Conservation (phyloP, 441 rosid genomes). For the Manihot esculenta region DNA sequence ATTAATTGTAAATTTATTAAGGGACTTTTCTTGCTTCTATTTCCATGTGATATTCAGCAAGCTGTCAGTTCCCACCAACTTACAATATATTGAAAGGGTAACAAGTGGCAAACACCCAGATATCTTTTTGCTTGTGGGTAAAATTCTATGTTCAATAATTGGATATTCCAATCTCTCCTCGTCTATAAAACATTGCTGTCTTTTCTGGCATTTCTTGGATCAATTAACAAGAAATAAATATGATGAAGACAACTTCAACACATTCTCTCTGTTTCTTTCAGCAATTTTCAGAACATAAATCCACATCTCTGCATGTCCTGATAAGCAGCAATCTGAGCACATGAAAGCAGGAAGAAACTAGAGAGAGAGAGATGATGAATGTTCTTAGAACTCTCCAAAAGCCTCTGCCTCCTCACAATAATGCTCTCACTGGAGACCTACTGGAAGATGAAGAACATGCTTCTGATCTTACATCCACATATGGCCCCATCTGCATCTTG, state of each 20-base stretch:
- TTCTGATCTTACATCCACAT: conserved; percentile 29
- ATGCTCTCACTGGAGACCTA: conserved; percentile 19
- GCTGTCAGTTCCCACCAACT: conserved; percentile 17
- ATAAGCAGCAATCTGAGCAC: neutral
- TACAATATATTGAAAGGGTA: neutral
- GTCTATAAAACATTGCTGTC: conserved; percentile 32
- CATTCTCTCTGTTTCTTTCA: conserved; percentile 6
- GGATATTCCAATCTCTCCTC: conserved; percentile 33
- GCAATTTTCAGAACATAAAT: neutral
- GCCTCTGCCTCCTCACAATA: conserved; percentile 37
- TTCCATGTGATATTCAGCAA: conserved; percentile 9
- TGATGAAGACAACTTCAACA: conserved; percentile 11
- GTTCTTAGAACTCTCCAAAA: conserved; percentile 27
- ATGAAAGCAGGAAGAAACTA: neutral
- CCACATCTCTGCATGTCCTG: neutral
- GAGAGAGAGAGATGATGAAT: conserved; percentile 35
- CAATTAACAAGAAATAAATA: conserved; percentile 7
- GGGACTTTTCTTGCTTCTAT: conserved; percentile 15
- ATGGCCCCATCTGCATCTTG: conserved; percentile 56
- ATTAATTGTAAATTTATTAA: neutral
- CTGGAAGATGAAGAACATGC: conserved; percentile 44
- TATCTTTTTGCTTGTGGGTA: neutral
- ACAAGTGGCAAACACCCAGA: conserved; percentile 33
- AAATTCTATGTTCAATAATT: conserved; percentile 6
- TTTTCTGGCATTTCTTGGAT: conserved; percentile 27